These are phyloP conservation scores for Cucurbita ficifolia DNA, from an alignment of 306 rosid genomes.

Conservation along the genomic window DNA sequence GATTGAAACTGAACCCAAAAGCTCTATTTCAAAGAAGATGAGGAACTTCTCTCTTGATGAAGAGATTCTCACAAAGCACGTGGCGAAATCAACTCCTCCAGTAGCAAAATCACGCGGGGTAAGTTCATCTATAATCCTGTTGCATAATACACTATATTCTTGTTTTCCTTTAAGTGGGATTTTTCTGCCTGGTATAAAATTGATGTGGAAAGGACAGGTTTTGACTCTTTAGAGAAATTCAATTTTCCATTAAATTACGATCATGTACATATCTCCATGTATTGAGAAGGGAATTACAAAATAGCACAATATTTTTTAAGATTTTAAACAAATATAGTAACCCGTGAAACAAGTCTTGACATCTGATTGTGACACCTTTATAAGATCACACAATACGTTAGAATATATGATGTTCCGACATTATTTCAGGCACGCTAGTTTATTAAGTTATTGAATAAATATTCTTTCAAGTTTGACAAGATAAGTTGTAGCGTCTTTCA, in stretches of 20 bases:
- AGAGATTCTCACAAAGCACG: constrained; percentile 35
- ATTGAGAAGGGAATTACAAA: background rate
- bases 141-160: background rate
- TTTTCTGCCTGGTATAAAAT: background rate
- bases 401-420: background rate
- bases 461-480: background rate
- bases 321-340: background rate
- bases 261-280: background rate
- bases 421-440: background rate
- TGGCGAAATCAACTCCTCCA: constrained; percentile 17
- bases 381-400: background rate
- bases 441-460: background rate
- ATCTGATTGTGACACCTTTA: background rate
- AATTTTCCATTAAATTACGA: background rate
- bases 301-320: background rate
- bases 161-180: background rate
- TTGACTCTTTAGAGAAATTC: background rate
- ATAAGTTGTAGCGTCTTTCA: background rate
- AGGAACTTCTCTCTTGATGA: constrained; percentile 73
- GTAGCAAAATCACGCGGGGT: constrained; percentile 32
- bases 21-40: constrained; percentile 20
- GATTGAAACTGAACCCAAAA: constrained; percentile 14
- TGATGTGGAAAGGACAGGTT: background rate
- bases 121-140: constrained; percentile 10
- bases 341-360: background rate